Base-by-base conservation (phyloP, 192 early-diverging fungal genomes). In the Entomortierella lignicola region DNA sequence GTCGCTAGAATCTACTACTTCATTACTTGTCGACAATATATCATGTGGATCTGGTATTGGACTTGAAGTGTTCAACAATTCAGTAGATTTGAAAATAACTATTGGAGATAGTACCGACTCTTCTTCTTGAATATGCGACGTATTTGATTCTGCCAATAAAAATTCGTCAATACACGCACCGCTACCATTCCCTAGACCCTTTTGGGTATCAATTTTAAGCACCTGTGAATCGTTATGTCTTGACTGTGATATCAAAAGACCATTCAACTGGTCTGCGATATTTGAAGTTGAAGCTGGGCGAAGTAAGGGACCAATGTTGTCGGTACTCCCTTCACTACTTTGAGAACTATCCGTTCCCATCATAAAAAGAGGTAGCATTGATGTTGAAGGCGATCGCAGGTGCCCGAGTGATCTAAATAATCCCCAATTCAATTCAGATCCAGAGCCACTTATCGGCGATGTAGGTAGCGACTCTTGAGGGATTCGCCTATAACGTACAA, bases 311-410 rank as follows among this genome's bases (percentile, higher is more conserved):
- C 44, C 44, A 47, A 47, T 5, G 26, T 23, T 31, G 25, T 39
- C 60, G 20, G 17, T 58, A 6, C 50, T 18, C 27, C 43, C 66
- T 39, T 57, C 55, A 17, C 41, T 6, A 18, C 55, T 26, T 17
- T 48, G 29, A 25, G 43, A 50, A 23, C 70, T 63, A 12, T 63
- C 55, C 6, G 55, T 51, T 18, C 48, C 29, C 7, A 70, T 17
- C 34, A 34, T 25, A 13, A 48, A 55, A 1, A 79, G 61, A 10
- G 75, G 75, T 25, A 79, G 25, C 18, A 56, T 70, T 23, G 67
- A 79, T 2, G 75, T 79, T 13, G 75, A 79, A 4, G 75, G 43
- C 47, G 75, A 79, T 18, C 67, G 61, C 41, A 79, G n/a, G 30
- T 79, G 75, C 13, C 75, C 75, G 8, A 79, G 37, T 1, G 67